A percentile compares a stretch with the other conserved stretches of the same genome.
These are phyloP conservation scores for Camelina hispida DNA, from an alignment of 345 rosid species.

Conservation along the genomic window DNA sequence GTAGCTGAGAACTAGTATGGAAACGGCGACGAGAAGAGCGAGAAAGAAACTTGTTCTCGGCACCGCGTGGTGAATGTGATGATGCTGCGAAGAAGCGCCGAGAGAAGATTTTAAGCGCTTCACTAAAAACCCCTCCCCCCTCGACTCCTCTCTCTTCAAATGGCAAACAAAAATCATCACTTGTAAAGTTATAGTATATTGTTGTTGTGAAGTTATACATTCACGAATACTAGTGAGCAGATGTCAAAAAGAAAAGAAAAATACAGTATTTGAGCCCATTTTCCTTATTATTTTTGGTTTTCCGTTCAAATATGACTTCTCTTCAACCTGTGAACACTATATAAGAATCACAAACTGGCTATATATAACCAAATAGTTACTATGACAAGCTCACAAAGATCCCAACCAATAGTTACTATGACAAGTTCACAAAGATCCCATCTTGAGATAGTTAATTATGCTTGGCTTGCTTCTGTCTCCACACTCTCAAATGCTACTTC, in stretches of 20 bases:
- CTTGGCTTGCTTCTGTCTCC: constrained; percentile 41
- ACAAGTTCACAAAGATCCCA: constrained; percentile 20
- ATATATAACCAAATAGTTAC: constrained; percentile 6
- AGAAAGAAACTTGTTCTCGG: not conserved
- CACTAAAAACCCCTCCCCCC: constrained; percentile 18
- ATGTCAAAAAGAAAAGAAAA: too few species aligned
- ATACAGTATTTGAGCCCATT: too few species aligned
- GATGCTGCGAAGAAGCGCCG: too few species aligned
- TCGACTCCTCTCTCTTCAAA: not conserved
- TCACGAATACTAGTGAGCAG: too few species aligned
- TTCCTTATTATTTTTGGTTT: too few species aligned
- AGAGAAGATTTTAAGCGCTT: not conserved
- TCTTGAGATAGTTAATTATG: constrained; percentile 13
- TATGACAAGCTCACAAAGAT: too few species aligned
- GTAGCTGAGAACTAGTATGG: constrained; percentile 30
- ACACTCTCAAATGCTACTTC: constrained; percentile 38
- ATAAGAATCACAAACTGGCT: constrained; percentile 22
- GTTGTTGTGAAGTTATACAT: too few species aligned
- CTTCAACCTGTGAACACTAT: not conserved
- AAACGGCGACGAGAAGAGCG: constrained; percentile 1
- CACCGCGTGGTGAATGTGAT: constrained; percentile 3
- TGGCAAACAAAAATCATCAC: too few species aligned
- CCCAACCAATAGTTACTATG: constrained; percentile 22
- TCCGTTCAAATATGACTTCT: too few species aligned
- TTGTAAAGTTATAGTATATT: too few species aligned